Base-by-base conservation (phyloP, 192 early-diverging fungal genomes). In the Phlyctochytrium bullatum region DNA sequence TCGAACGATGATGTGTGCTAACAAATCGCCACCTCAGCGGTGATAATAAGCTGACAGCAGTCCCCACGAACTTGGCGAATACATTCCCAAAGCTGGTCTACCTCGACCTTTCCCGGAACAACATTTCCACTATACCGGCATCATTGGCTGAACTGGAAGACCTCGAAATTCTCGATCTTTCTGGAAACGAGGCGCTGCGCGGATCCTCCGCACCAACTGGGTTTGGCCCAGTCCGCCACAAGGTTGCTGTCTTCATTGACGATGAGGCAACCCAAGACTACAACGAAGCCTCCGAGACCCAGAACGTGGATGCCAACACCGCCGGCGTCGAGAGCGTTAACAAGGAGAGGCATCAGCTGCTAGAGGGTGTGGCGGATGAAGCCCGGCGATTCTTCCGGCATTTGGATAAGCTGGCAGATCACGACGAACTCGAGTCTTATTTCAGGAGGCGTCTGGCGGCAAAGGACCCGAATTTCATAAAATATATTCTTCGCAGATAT, bases 161-260 rank as follows among this genome's bases (percentile, higher is more conserved):
- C 36, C 72, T 81, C 17, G 71, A 75, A n/a, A 35, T 81, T 34
- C 71, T 81, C 33, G 79, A 81, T 59, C 52, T 81, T n/a, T 70
- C 68, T 25, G 58, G 62, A 32, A 81, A 81, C 64, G 24, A 61
- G 52, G 74, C 57, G 23, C 59, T 80, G 28, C 29, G 34, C 0
- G 66, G 67, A 29, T 25, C 4, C 14, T 6, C 35, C 3, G 24
- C 76, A 6, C 74, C 76, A 0, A 12, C 79, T 27, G 35, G 74
- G 2, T 67, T 73, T 35, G 70, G 69, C 23, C 71, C 72, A 0
- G 40, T 81, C 36, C 36, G 67, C n/a, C 66, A 73, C 36, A 25
- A 30, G 0, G 52, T 73, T 6, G 72, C 72, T 59, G 30, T 73
- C 23, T 73, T 73, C 50, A 36, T 72, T 25, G 70, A 72, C 34